Conservation (phyloP, 148 eudicot species). For the Tetragonia tetragonoides region DNA sequence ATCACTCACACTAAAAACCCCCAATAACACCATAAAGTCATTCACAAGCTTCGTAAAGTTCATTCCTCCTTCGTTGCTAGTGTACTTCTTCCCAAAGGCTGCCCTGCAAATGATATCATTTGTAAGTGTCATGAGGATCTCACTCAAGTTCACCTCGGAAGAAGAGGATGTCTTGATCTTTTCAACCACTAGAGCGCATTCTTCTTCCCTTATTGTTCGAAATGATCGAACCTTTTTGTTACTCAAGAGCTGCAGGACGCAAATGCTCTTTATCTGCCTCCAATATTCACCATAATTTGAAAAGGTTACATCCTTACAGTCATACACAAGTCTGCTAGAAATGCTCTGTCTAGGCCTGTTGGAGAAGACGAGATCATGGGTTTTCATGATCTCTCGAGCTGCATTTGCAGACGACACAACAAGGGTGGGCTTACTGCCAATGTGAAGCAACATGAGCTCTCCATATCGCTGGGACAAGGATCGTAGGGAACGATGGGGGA, state of each 20-base stretch:
- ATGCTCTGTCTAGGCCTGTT: slow-evolving; percentile 22
- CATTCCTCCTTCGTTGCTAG: slow-evolving; percentile 7
- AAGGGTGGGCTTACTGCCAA: slow-evolving; percentile 39
- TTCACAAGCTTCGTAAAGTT: slow-evolving; percentile 14
- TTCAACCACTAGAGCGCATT: slow-evolving; percentile 32
- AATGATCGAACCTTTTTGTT: slow-evolving; percentile 43
- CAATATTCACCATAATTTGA: slow-evolving; percentile 33
- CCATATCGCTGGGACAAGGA: slow-evolving; percentile 33
- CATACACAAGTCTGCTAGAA: slow-evolving; percentile 2
- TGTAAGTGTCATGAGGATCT: slow-evolving; percentile 18
- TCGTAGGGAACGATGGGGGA: slow-evolving; percentile 37
- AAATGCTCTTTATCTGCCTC: slow-evolving; percentile 37
- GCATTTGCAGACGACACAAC: slow-evolving; percentile 25
- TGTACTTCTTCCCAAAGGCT: slow-evolving; percentile 35
- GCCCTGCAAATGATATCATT: slow-evolving; percentile 43
- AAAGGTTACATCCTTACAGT: slow-evolving; percentile 21
- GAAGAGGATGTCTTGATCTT: slow-evolving; percentile 17
- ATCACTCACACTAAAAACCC: slow-evolving; percentile 21
- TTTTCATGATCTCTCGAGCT: slow-evolving; percentile 36
- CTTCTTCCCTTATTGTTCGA: slow-evolving; percentile 43
- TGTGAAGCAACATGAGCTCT: slow-evolving; percentile 45
- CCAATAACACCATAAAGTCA: slow-evolving; percentile 10
- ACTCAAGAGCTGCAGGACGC: slow-evolving; percentile 44
- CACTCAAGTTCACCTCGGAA: slow-evolving; percentile 35
- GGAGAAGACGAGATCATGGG: slow-evolving; percentile 46